Base-by-base conservation (phyloP, 352 stramenopile species). In the Pythium rhizo-oryzae region DNA sequence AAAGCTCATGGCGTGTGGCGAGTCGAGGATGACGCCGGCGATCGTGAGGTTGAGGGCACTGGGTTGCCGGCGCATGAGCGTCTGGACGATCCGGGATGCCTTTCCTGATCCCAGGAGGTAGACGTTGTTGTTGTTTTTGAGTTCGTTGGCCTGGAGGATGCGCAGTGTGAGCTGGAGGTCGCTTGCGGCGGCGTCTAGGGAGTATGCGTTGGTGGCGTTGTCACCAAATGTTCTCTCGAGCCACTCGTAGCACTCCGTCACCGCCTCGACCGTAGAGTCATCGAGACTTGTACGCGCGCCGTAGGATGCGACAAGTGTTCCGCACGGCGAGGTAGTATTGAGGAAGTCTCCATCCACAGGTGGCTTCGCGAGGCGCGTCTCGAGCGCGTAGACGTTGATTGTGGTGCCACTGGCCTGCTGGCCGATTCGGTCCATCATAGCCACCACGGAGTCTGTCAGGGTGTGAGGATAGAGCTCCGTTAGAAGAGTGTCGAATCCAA, bases 1-100 rank as follows among this genome's bases (percentile, higher is more conserved):
- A 5, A 62, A 43, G 43, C 50, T 51, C 62, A 69, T 69, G 25
- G 50, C 23, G 25, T 67, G 51, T 0, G 61, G 61, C 8, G 61
- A 61, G 28, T 67, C 61, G n/a, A 67, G 61, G 37, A 67, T 61
- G 51, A 24, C 53, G 24, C 60, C 60, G 5, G 49, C 43, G 18
- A 67, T n/a, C 3, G 7, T 49, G 33, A 30, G 13, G 19, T 28
- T 19, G 4, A 28, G 25, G 19, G 18, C 23, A 18, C 43, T 30
- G 6, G 28, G 28, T 6, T 33, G 28, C 3, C 28, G 28, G 3
- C 6, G 28, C 24, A 63, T 43, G 24, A 55, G 19, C 11, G 25
- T 43, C 18, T 63, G 41, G 4, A 63, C 57, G 7, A 63, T 25
- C 1, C 57, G n/a, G 0, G 57, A 63, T 0, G 43, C 41, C 25